These are phyloP conservation scores for Lophiotrema nucula DNA, from an alignment of 495 filamentous ascomycete species.

Conservation along the genomic window DNA sequence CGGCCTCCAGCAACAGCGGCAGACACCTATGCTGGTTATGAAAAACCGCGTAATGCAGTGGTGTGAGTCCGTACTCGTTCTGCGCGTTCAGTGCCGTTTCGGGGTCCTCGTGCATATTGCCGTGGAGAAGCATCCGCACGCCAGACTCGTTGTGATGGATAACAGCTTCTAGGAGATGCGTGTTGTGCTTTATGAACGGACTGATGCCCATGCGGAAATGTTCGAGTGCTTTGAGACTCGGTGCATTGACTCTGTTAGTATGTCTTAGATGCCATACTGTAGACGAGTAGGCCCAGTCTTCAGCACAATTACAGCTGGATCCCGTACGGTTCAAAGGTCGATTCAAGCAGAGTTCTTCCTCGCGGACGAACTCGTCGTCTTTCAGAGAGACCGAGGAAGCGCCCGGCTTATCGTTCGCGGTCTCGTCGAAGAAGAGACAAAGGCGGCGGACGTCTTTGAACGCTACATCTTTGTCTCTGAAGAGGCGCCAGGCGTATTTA, in stretches of 20 bases:
- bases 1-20: neutral
- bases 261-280: no score
- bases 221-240: neutral
- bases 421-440: slow-evolving; percentile 1
- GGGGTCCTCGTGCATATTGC: neutral
- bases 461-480: neutral
- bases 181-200: neutral
- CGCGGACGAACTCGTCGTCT: no score
- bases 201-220: neutral
- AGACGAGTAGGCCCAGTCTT: no score
- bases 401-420: no score
- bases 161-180: neutral
- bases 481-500: neutral
- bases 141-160: neutral
- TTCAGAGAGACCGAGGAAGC: no score
- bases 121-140: neutral
- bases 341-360: no score
- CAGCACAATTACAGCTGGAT: no score
- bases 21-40: neutral
- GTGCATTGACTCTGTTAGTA: no score
- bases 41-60: slow-evolving; percentile 1
- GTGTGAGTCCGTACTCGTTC: slow-evolving; percentile 3
- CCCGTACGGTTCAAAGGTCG: no score
- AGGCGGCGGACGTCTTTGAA: neutral
- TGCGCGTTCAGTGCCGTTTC: neutral